Evolutionary conservation across 352 stramenopile species (phyloP).

Genomic region (Blastocystis sp.): DNA sequence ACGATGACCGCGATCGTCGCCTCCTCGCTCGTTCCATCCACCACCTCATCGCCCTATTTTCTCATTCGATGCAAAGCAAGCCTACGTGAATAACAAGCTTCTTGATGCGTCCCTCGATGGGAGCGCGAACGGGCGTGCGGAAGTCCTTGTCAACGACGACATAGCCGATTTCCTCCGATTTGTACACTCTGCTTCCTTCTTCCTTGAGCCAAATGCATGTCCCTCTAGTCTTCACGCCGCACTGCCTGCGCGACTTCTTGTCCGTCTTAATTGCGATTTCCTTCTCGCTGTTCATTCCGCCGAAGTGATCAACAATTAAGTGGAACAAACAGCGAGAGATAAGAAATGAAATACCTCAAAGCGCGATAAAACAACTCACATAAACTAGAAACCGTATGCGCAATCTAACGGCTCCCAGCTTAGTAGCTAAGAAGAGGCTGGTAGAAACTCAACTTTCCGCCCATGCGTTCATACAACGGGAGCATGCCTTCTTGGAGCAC

Average conservation of each 20-base stretch:
- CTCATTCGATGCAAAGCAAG: background rate
- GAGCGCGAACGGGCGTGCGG: conserved; percentile 28
- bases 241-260: background rate
- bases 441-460: conserved; percentile 55
- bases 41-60: conserved; percentile 50
- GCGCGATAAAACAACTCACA: conserved; percentile 35
- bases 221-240: conserved; percentile 7
- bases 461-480: conserved; percentile 59
- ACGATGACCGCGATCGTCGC: conserved; percentile 11
- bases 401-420: background rate
- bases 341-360: conserved; percentile 50
- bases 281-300: conserved; percentile 23
- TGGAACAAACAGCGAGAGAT: conserved; percentile 42
- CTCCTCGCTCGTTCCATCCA: conserved; percentile 25
- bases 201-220: conserved; percentile 61
- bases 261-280: conserved; percentile 5
- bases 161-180: conserved; percentile 54
- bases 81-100: conserved; percentile 9
- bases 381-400: conserved; percentile 16
- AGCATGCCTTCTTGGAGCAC: conserved; percentile 55
- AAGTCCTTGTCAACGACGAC: conserved; percentile 30
- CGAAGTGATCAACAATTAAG: background rate
- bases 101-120: conserved; percentile 42
- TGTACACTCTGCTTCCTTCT: conserved; percentile 35
- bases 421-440: conserved; percentile 50